A percentile compares a stretch with the other conserved stretches of the same genome.
These are phyloP conservation scores for Lactuca saligna DNA, from an alignment of 129 eudicot genomes.

Conservation along the genomic window DNA sequence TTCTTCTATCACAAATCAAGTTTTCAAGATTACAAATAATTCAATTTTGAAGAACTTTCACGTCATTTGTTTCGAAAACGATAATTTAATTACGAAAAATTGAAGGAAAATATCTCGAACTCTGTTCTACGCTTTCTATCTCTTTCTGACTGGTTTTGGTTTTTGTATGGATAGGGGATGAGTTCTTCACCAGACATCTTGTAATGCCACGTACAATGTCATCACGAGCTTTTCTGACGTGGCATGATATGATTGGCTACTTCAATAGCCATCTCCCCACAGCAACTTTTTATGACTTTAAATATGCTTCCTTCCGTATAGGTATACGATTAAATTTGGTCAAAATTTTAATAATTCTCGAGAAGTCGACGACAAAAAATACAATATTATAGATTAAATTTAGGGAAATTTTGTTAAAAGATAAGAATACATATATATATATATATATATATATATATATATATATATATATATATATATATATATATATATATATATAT, in stretches of 20 bases:
- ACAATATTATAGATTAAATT: too few species aligned
- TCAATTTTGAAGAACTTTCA: not conserved
- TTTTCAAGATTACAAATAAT: not conserved
- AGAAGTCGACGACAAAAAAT: too few species aligned
- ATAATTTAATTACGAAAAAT: not conserved
- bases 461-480: too few species aligned
- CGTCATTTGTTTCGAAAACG: constrained; percentile 13
- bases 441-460: too few species aligned
- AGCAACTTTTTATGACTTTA: not conserved
- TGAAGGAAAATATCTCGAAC: constrained; percentile 19
- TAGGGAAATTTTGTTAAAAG: too few species aligned
- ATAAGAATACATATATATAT: too few species aligned
- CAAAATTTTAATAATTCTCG: not conserved
- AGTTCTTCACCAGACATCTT: constrained; percentile 37
- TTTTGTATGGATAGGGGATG: constrained; percentile 55
- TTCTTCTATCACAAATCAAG: not conserved
- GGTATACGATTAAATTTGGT: not conserved
- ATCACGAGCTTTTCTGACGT: constrained; percentile 27
- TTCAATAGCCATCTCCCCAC: not conserved
- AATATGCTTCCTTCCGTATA: not conserved
- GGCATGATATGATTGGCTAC: constrained; percentile 29
- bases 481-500: too few species aligned
- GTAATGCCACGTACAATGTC: constrained; percentile 33
- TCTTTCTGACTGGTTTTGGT: constrained; percentile 19
- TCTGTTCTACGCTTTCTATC: constrained; percentile 16